Evolutionary conservation across 192 early-diverging fungal species (phyloP).

Genomic region (Kickxella alabastrina): DNA sequence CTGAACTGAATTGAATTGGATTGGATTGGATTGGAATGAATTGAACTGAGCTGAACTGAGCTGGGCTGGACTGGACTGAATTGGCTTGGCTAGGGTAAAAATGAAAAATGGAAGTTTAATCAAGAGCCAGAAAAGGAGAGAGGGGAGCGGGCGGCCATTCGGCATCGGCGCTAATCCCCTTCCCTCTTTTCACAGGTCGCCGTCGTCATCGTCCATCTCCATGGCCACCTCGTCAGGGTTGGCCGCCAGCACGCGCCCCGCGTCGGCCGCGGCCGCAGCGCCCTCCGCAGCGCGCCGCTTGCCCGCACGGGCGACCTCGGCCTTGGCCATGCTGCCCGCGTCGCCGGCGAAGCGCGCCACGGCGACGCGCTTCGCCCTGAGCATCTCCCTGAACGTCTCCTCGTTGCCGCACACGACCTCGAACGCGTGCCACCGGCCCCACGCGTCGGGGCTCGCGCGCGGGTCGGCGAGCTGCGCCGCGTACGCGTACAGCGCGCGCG

Average conservation of each 20-base stretch:
- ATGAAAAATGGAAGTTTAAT: too few relatives aligned
- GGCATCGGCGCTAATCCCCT: too few relatives aligned
- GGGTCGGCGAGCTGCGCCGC: slow-evolving; percentile 87
- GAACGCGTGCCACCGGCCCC: slow-evolving; percentile 93
- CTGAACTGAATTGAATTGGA: too few relatives aligned
- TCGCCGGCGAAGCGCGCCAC: slow-evolving; percentile 84
- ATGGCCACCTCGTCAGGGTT: slow-evolving; percentile 22
- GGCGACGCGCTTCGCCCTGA: slow-evolving; percentile 86
- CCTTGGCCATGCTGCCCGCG: slow-evolving; percentile 56
- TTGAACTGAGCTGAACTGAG: too few relatives aligned
- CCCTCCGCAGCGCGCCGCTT: neutral
- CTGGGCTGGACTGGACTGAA: too few relatives aligned
- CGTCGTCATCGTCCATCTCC: too few relatives aligned
- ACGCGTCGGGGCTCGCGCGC: slow-evolving; percentile 67
- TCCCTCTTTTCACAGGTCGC: too few relatives aligned
- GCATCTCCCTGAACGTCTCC: slow-evolving; percentile 97
- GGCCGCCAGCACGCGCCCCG: slow-evolving; percentile 1
- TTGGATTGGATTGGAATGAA: too few relatives aligned
- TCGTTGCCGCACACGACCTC: slow-evolving; percentile 97
- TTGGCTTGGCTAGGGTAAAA: too few relatives aligned
- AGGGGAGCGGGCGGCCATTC: too few relatives aligned
- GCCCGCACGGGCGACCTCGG: slow-evolving; percentile 4
- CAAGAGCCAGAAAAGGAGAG: too few relatives aligned
- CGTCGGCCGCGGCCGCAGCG: neutral
- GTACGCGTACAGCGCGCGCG: slow-evolving; percentile 83